Conservation (phyloP, 2,329 filamentous ascomycete genomes). For the Juglanconis sp. region DNA sequence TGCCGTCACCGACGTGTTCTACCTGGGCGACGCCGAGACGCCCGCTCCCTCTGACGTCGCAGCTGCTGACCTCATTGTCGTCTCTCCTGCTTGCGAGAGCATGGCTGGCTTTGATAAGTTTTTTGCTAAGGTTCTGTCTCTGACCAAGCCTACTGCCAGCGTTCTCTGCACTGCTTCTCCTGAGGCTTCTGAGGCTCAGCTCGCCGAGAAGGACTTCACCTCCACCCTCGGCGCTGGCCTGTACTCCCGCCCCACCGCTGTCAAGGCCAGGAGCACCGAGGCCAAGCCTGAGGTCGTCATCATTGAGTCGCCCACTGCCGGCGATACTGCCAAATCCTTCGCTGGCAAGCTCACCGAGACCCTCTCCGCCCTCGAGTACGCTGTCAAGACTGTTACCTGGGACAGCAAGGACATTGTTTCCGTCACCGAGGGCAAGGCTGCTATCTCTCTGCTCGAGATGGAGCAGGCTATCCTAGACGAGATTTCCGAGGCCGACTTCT, state of each 20-base stretch:
- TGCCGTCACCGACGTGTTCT: conserved; percentile 9
- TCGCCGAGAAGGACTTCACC: conserved; percentile 6
- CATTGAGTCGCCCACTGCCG: conserved; percentile 2
- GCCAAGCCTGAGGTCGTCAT: conserved; percentile 11
- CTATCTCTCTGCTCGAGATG: conserved; percentile 11
- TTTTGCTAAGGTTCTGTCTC: conserved; percentile 1
- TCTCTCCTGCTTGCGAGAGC: conserved; percentile 4
- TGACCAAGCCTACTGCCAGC: conserved; percentile 6
- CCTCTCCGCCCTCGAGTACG: conserved; percentile 7
- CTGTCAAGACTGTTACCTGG: conserved; percentile 8
- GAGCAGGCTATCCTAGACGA: conserved; percentile 11
- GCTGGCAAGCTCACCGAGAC: conserved; percentile 9
- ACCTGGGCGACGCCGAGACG: conserved; percentile 1
- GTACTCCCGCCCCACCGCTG: conserved; percentile 4
- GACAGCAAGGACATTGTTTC: conserved; percentile 5
- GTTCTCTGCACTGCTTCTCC: not conserved
- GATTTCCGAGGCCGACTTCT: conserved; percentile 9
- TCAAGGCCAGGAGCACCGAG: conserved; percentile 6
- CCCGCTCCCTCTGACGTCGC: conserved; percentile 4
- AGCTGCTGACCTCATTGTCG: conserved; percentile 6
- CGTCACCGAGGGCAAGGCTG: conserved; percentile 5
- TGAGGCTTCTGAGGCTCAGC: not conserved
- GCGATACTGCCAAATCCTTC: not conserved
- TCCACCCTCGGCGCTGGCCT: conserved; percentile 6
- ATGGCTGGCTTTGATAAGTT: not conserved